Evolutionary conservation across 2,329 filamentous ascomycete genomes (phyloP).

Genomic region (Curvularia verruculosa): DNA sequence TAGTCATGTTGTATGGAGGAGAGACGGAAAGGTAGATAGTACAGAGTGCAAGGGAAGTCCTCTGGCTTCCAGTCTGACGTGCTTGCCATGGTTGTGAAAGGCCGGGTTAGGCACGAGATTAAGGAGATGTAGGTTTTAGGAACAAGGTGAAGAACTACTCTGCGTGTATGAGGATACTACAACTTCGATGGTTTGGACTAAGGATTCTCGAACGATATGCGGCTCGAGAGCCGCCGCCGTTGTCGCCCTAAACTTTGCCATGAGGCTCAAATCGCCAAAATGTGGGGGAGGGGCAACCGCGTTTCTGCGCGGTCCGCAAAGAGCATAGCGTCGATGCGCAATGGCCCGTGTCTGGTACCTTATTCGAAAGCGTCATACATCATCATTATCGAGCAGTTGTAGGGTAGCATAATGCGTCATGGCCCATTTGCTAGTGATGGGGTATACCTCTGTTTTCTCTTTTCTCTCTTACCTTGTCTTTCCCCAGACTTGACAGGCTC

Average conservation of each 20-base stretch:
- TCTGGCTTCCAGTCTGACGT: slow-evolving; percentile 20
- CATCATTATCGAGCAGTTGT: slow-evolving; percentile 18
- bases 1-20: neutral
- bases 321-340: slow-evolving; percentile 8
- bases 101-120: too few relatives aligned
- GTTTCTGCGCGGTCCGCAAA: neutral
- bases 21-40: slow-evolving; percentile 4
- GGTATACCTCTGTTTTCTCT: neutral
- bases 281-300: slow-evolving; percentile 23
- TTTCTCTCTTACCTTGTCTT: neutral
- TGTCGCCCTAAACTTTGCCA: neutral
- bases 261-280: slow-evolving; percentile 25
- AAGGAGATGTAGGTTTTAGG: neutral
- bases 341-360: slow-evolving; percentile 20
- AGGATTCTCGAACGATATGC: neutral
- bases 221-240: neutral
- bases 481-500: slow-evolving; percentile 2
- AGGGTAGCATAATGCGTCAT: slow-evolving; percentile 23
- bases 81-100: slow-evolving; percentile 23
- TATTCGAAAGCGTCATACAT: slow-evolving; percentile 30
- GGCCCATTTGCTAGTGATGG: slow-evolving; percentile 6
- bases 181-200: neutral
- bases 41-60: slow-evolving; percentile 52
- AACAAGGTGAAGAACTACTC: neutral
- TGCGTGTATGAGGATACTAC: too few relatives aligned